phyloP scores from a whole-genome alignment of 2,329 filamentous ascomycete genomes.

The Calonectria pseudoreteaudii region DNA sequence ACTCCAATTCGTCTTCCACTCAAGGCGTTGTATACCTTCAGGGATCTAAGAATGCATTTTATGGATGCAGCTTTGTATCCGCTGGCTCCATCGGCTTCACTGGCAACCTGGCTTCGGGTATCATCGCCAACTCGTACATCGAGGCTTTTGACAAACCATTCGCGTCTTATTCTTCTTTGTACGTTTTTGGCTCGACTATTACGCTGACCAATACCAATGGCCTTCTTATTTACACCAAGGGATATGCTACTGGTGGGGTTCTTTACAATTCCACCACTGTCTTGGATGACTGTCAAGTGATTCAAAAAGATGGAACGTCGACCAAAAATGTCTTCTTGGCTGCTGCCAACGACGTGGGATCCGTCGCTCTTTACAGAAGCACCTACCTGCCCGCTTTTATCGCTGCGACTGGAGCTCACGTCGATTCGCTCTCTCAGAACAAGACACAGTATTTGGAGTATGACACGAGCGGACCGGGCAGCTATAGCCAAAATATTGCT shows the following conservation, averaged over 20 bases:
- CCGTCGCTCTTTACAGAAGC: slow-evolving; percentile 55
- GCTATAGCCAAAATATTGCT: slow-evolving; percentile 51
- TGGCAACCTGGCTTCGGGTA: slow-evolving; percentile 45
- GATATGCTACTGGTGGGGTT: slow-evolving; percentile 40
- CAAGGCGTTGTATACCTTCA: slow-evolving; percentile 24
- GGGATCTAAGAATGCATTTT: slow-evolving; percentile 41
- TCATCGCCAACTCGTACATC: slow-evolving; percentile 59
- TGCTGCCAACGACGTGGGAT: slow-evolving; percentile 53
- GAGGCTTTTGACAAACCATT: slow-evolving; percentile 57
- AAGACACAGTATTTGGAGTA: slow-evolving; percentile 56
- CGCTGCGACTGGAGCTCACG: slow-evolving; percentile 47
- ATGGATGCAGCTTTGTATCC: slow-evolving; percentile 57
- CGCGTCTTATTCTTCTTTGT: slow-evolving; percentile 53
- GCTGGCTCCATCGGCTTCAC: slow-evolving; percentile 46
- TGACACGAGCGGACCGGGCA: slow-evolving; percentile 52
- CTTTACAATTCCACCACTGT: slow-evolving; percentile 54
- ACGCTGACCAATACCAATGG: slow-evolving; percentile 49
- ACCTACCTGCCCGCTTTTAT: slow-evolving; percentile 52
- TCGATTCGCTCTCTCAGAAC: slow-evolving; percentile 47
- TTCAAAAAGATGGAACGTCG: slow-evolving; percentile 41
- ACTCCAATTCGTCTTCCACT: slow-evolving; percentile 4
- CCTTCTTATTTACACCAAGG: slow-evolving; percentile 52
- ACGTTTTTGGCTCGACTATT: slow-evolving; percentile 57
- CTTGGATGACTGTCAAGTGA: slow-evolving; percentile 53
- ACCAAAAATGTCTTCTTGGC: slow-evolving; percentile 56